A percentile compares a stretch with the other conserved stretches of the same genome.
Evolutionary conservation across 371 early-diverging fungal species (phyloP).

Genomic region (Mortierella sp.): DNA sequence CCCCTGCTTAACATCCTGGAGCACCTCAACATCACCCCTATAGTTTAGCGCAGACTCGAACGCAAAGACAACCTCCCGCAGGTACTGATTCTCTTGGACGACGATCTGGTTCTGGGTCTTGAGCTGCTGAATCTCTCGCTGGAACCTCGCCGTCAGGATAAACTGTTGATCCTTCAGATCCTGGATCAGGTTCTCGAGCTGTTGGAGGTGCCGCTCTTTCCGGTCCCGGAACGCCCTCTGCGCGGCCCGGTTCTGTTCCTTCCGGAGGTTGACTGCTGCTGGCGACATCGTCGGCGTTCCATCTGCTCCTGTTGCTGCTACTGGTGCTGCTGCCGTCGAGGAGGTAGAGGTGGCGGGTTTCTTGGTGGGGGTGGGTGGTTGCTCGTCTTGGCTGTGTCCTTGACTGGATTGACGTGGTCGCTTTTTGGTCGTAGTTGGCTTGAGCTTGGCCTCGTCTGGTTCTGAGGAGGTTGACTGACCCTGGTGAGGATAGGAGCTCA

Average conservation of each 20-base stretch:
- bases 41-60: conserved; percentile 60
- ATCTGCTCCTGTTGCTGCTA: neutral
- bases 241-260: conserved; percentile 84
- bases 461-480: conserved; percentile 7
- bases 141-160: conserved; percentile 47
- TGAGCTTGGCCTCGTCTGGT: neutral
- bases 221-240: conserved; percentile 85
- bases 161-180: conserved; percentile 70
- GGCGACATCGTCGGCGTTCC: too few relatives aligned
- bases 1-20: conserved; percentile 35
- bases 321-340: neutral
- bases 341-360: neutral
- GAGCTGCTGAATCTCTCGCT: conserved; percentile 63
- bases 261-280: conserved; percentile 62
- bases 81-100: conserved; percentile 67
- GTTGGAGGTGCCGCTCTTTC: conserved; percentile 75
- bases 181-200: conserved; percentile 73
- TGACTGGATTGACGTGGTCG: neutral
- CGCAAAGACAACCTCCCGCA: conserved; percentile 63
- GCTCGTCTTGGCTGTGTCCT: neutral
- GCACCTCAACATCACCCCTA: conserved; percentile 11
- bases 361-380: neutral
- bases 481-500: conserved; percentile 5
- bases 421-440: neutral
- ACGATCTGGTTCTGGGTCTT: conserved; percentile 63